Conservation (phyloP, 192 early-diverging fungal species). For the Umbelopsis sp. region DNA sequence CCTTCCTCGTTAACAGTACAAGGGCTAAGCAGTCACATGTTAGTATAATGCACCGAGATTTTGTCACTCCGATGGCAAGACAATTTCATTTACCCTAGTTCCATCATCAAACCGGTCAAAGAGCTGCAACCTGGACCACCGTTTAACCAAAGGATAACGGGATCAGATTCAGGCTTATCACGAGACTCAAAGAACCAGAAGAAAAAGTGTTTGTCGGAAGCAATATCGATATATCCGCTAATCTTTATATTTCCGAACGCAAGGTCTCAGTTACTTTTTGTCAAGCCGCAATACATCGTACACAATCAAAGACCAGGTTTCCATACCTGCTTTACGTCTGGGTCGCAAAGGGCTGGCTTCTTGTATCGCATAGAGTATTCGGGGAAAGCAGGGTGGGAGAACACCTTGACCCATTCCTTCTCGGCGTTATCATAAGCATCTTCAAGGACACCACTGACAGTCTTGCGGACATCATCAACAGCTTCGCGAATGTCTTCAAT, state of each 20-base stretch:
- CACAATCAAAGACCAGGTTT: not conserved
- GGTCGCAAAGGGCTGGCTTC: slow-evolving; percentile 82
- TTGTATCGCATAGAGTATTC: slow-evolving; percentile 76
- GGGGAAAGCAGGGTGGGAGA: slow-evolving; percentile 67
- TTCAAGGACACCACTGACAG: slow-evolving; percentile 20
- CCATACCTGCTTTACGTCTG: slow-evolving; percentile 80
- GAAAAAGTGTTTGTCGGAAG: slow-evolving; percentile 82
- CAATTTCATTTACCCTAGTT: slow-evolving; percentile 36
- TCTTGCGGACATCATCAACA: slow-evolving; percentile 5
- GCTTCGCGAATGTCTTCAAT: not conserved
- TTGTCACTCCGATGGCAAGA: not conserved
- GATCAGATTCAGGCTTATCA: slow-evolving; percentile 70
- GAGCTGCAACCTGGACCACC: slow-evolving; percentile 49
- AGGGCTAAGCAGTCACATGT: slow-evolving; percentile 51
- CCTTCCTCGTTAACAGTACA: slow-evolving; percentile 88
- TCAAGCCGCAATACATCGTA: not conserved
- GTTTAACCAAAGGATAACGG: slow-evolving; percentile 45
- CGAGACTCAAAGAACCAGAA: slow-evolving; percentile 99
- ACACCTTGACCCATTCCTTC: slow-evolving; percentile 43
- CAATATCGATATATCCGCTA: slow-evolving; percentile 77
- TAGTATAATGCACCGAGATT: not conserved
- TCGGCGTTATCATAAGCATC: slow-evolving; percentile 41
- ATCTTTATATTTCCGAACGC: slow-evolving; percentile 46
- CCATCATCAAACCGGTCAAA: slow-evolving; percentile 46
- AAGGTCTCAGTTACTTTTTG: not conserved